Percentiles rank a stretch among this genome's conserved stretches.
phyloP scores from a whole-genome alignment of 371 early-diverging fungal genomes.

The Rhizopus sp. region DNA sequence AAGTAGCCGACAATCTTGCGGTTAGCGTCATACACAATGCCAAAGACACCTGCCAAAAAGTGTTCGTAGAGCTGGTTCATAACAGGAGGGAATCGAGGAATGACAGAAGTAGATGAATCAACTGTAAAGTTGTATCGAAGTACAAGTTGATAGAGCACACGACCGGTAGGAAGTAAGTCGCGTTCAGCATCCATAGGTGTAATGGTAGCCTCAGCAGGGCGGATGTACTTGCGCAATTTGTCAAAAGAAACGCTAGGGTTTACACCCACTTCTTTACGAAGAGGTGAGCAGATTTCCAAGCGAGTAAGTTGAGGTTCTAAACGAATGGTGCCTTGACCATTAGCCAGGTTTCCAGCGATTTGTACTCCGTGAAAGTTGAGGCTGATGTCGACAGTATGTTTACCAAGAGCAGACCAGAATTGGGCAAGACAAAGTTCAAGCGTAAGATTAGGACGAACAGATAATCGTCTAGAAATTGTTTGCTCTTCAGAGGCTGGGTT shows the following conservation, averaged over 20 bases:
- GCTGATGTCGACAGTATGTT: constrained; percentile 69
- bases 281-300: constrained; percentile 68
- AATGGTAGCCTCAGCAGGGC: constrained; percentile 68
- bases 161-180: constrained; percentile 72
- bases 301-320: constrained; percentile 59
- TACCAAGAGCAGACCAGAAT: constrained; percentile 84
- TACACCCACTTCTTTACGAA: constrained; percentile 75
- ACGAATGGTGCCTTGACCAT: constrained; percentile 55
- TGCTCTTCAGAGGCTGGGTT: constrained; percentile 67
- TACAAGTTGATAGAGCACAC: constrained; percentile 69
- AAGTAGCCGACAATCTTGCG: constrained; percentile 67
- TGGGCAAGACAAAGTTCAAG: constrained; percentile 82
- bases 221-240: constrained; percentile 66
- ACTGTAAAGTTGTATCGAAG: constrained; percentile 75
- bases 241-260: constrained; percentile 56
- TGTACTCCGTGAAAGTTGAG: constrained; percentile 84
- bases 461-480: constrained; percentile 57
- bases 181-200: constrained; percentile 71
- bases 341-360: constrained; percentile 59
- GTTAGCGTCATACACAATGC: constrained; percentile 61
- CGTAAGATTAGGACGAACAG: constrained; percentile 74
- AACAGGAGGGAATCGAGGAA: constrained; percentile 67
- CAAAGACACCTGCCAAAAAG: constrained; percentile 54
- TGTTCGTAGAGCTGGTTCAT: constrained; percentile 67
- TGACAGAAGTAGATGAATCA: constrained; percentile 49